Base-by-base conservation (phyloP, 192 early-diverging fungal species). In the Physocladia obscura region DNA sequence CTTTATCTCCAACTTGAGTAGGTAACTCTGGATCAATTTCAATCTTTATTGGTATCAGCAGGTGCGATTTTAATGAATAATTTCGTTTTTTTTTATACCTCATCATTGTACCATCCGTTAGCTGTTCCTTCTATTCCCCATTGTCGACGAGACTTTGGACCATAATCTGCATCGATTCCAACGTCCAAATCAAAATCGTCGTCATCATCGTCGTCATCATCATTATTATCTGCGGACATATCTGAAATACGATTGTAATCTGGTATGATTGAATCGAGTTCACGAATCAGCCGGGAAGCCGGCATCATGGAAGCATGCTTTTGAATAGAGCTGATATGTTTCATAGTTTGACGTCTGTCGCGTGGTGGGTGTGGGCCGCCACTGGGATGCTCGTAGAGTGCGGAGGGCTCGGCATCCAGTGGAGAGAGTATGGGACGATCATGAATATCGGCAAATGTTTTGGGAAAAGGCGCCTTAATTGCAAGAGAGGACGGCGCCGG, bases 301-400 rank as follows among this genome's bases (percentile, higher is more conserved):
- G 49, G 50, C 54, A 68, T 56, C 3, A 40, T 32, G 40, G 54
- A 54, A 4, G 65, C 65, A 40, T 35, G 65, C 36, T 68, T 68
- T 40, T 26, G 36, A 38, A 68, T 19, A 21, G 38, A 6, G 27
- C 40, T 37, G 15, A 68, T 38, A 30, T 37, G 22, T 57, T 68
- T 8, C 19, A 57, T 27, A 4, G 65, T 68, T 24, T 38, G 47
- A 4, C 63, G 47, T 49, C 63, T 6, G 34, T 67, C 35, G 27
- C 13, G 24, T 4, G 35, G 4, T 15, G 50, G 48, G 40, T 22
- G 60, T 31, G 63, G 40, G 11, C n/a, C n/a, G 8, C 11, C 8
- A 44, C 40, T 44, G n/a, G 8, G 11, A 44, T 8, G n/a, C 8
- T 13, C 40, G n/a, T 8, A n/a, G n/a, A n/a, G 8, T n/a, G 8